Evolutionary conservation across 73 alveolate species (phyloP), one percentile per base, ranked within the genome.

Genomic region (Effrenium voratum): DNA sequence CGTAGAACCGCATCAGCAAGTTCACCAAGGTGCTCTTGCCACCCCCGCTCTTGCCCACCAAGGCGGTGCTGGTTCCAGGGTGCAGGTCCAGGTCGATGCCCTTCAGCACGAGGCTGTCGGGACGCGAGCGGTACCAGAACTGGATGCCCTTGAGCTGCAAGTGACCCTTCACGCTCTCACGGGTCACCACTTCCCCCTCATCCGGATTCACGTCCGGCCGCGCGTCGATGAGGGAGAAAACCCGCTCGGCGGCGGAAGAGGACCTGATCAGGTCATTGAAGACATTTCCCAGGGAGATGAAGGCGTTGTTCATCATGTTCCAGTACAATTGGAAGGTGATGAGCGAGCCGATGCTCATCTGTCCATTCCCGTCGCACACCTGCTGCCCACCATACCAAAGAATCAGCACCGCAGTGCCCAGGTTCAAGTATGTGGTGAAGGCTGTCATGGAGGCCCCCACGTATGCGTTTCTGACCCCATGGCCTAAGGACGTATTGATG

Each of bases 11-110:
- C 32, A 45, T 38, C 72, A 80, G 36, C 30, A 86, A 63, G 40
- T 45, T 63, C 60, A 34, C 47, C 34, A 86, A 16, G 30, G 99
- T 99, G 59, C 99, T 93, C 99, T 99, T 99, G 50, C 99, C 99
- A 44, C 99, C 98, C 38, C 99, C 99, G 30, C 99, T 99, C 70
- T 98, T 99, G 6, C 99, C 99, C 40, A 99, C 99, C 57, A 99
- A 98, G 72, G 99, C 99, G 32, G 99, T 99, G 87, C 99, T 99
- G 83, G 99, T 99, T 34, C 99, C 99, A 0, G 99, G 99, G 24
- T 99, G 79, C 32, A 99, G 98, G 40, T 77, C 99, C 93, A 99
- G 81, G 95, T 97, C 98, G 47, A 99, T 91, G 13, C 99, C 99
- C 5, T 81, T 99, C 75, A 99, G 99, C 46, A 98, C 99, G 98